A percentile compares a stretch with the other conserved stretches of the same genome.
These are phyloP conservation scores for Flammula alnicola DNA, from an alignment of 1,284 basidiomycete genomes.

Conservation along the genomic window DNA sequence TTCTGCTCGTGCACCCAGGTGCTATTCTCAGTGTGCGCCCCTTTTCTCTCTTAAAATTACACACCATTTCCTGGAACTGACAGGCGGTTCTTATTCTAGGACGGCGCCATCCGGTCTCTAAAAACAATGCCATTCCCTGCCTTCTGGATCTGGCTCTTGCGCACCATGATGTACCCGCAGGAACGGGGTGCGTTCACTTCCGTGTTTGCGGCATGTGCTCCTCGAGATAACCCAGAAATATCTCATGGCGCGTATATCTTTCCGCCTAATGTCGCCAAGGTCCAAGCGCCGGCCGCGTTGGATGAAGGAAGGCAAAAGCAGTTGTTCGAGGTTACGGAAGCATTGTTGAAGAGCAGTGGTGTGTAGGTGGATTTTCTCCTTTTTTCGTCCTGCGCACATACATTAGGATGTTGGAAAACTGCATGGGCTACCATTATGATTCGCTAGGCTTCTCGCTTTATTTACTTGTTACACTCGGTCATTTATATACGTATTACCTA, in stretches of 20 bases:
- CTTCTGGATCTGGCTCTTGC: slow-evolving; percentile 27
- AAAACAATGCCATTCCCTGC: slow-evolving; percentile 21
- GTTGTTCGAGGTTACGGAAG: slow-evolving; percentile 13
- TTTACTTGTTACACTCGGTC: no score
- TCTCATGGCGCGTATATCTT: slow-evolving; percentile 25
- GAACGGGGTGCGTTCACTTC: slow-evolving; percentile 26
- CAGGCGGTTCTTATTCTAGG: not conserved
- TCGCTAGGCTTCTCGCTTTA: no score
- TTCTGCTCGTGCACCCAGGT: slow-evolving; percentile 19
- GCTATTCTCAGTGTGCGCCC: slow-evolving; percentile 20
- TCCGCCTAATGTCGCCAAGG: slow-evolving; percentile 19
- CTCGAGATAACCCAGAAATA: slow-evolving; percentile 22
- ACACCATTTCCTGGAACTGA: not conserved
- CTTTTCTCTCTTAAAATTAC: not conserved
- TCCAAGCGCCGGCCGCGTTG: slow-evolving; percentile 16
- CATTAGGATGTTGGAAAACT: no score
- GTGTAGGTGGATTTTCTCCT: not conserved
- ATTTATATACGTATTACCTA: no score
- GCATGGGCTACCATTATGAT: no score
- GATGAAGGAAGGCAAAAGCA: slow-evolving; percentile 15
- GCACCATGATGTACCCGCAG: slow-evolving; percentile 27
- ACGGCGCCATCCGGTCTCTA: slow-evolving; percentile 25
- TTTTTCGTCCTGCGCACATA: no score
- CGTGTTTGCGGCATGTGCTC: slow-evolving; percentile 25
- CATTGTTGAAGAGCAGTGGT: slow-evolving; percentile 13